Evolutionary conservation across 1,284 basidiomycete genomes (phyloP), one percentile per base, ranked within the genome.

Genomic region (Mycena citricolor): DNA sequence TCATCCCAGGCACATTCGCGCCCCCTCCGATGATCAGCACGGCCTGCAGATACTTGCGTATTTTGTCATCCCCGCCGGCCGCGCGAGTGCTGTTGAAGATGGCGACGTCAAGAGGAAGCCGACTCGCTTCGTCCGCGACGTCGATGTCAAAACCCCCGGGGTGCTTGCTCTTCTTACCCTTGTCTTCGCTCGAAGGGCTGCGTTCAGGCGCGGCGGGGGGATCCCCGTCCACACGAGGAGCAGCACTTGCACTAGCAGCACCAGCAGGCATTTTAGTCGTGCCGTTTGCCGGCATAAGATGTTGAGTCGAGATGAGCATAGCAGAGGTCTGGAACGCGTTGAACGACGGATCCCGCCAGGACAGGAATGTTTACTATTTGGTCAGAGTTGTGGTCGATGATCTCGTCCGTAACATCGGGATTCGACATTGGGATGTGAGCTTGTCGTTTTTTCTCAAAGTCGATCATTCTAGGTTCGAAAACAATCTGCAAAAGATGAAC

Each of bases 21-120:
- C 83, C 84, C 1, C 91, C 87, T 6, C 95, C 95, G 23, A 95
- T 83, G 31, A 98, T 81, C 6, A 99, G 71, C 37, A 98, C 89
- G 8, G 88, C 89, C 61, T 88, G 83, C 8, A 94, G 76, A 55
- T 95, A 91, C 57, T 93, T 90, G 55, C 89, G 84, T 45, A 94
- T 84, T 65, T 90, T 90, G 42, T 95, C 92, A 56, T 97, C 92
- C 2, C 85, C 84, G 1, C 87, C 89, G 1, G 83, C 85, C 1
- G 90, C 84, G 8, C 92, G 76, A 13, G 94, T 83, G 47, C 90
- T 89, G 55, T 95, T 93, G 64, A 93, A 92, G 51, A 98, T 90
- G 2, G 94, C 97, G 10, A 91, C 88, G 60, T 99, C 97, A 41
- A 99, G 74, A 0, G 95, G 91, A 29, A 95, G 76, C 64, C 94